Evolutionary conservation across 768 basidiomycete genomes (phyloP), one percentile per base, ranked within the genome.

Genomic region (Suillus tomentosus): DNA sequence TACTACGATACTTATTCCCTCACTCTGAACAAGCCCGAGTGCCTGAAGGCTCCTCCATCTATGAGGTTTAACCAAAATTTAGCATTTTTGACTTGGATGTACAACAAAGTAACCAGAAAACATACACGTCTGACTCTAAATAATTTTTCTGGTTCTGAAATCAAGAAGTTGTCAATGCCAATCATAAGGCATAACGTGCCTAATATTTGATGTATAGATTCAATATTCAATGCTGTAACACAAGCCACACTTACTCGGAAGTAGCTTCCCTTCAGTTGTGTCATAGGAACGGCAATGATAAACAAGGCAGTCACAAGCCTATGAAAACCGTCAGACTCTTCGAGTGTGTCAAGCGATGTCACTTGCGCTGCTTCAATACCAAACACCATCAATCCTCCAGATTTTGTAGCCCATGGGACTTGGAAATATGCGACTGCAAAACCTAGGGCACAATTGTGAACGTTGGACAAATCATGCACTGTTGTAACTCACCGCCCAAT

Each of bases 371-470:
- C 80, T 64, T 80, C 80, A 47, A 71, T 70, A 15, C 80, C 80
- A 64, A 77, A 73, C 10, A 79, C 76, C 42, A 69, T 61, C 40
- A 79, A 65, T 4, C 70, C 76, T 42, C 79, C 79, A 40, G 72
- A 66, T 62, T 72, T 69, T 7, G 70, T 71, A 31, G 80, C 71
- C 79, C 79, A 81, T 0, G 77, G 76, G 17, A 81, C 76, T 64
- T 80, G 79, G 62, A 77, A 80, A 65, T 74, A 80, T 11, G 79
- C 78, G 50, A 80, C 78, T 13, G 70, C 63, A 40, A 81, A 81
- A 10, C 79, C 76, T 74, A 37, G 11, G 9, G 0, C 22, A 45
- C 36, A 39, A 11, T 17, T 48, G 17, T 36, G 47, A 61, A 53
- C 31, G 5, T 17, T 31, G 17, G 31, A 31, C 17, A 17, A 34